Percentiles rank a stretch among this genome's conserved stretches.
Conservation (phyloP, 163 green algal species). For the Scenedesmus sp. region DNA sequence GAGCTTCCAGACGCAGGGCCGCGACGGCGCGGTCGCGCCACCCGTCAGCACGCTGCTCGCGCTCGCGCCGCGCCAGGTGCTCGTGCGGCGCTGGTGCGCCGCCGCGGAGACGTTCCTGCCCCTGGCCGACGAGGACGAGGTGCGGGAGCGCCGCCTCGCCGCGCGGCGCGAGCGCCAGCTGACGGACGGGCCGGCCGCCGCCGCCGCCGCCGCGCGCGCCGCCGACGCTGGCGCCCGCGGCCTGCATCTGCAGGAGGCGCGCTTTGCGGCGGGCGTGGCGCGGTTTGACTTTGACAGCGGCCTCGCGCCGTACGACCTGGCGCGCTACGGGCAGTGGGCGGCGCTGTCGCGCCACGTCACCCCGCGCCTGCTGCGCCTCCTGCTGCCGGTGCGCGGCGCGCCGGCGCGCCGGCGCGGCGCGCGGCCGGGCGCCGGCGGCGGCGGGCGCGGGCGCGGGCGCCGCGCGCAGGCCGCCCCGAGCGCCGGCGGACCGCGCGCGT, state of each 20-base stretch:
- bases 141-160: slow-evolving; percentile 2
- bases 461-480: no score
- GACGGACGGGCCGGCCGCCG: no score
- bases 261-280: slow-evolving; percentile 66
- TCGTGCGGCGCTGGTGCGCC: slow-evolving; percentile 68
- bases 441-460: no score
- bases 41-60: slow-evolving; percentile 61
- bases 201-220: no score
- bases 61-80: slow-evolving; percentile 53
- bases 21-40: slow-evolving; percentile 35
- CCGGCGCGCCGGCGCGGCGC: neutral
- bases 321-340: slow-evolving; percentile 62
- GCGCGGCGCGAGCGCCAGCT: no score
- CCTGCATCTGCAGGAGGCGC: slow-evolving; percentile 57
- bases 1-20: slow-evolving; percentile 59
- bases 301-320: slow-evolving; percentile 87
- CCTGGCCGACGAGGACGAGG: slow-evolving; percentile 67
- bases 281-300: slow-evolving; percentile 82
- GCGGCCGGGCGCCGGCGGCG: neutral
- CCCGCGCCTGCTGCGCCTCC: slow-evolving; percentile 47
- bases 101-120: slow-evolving; percentile 62
- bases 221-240: neutral
- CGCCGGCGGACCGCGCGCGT: no score
- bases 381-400: slow-evolving; percentile 55
- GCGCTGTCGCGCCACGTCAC: slow-evolving; percentile 65